Conservation (phyloP, 495 filamentous ascomycete species). For the Tuber aestivum region DNA sequence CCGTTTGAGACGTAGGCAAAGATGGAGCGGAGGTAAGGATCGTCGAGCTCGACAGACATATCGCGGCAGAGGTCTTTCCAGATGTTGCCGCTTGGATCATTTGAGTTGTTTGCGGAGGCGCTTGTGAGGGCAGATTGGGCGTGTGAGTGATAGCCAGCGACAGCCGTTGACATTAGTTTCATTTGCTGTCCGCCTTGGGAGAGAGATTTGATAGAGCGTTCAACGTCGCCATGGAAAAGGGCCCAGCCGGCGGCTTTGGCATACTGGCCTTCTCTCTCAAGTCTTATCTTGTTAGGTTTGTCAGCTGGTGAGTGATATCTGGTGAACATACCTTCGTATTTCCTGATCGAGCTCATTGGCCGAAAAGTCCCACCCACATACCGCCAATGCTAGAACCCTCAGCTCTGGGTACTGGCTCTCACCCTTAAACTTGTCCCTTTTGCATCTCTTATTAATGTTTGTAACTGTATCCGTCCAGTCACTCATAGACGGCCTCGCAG, state of each 20-base stretch:
- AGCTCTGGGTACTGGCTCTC: constrained; percentile 65
- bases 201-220: constrained; percentile 43
- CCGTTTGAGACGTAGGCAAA: constrained; percentile 87
- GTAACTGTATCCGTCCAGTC: constrained; percentile 51
- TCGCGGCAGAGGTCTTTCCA: constrained; percentile 46
- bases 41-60: constrained; percentile 61
- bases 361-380: constrained; percentile 66
- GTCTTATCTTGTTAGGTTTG: constrained; percentile 17
- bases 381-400: constrained; percentile 68
- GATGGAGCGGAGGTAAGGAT: constrained; percentile 84
- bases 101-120: neutral
- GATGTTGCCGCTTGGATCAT: constrained; percentile 22
- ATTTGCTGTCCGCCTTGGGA: constrained; percentile 36
- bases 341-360: constrained; percentile 53
- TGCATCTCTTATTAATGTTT: constrained; percentile 49
- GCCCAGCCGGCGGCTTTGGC: constrained; percentile 78
- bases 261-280: constrained; percentile 58
- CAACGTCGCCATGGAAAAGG: constrained; percentile 64
- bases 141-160: constrained; percentile 40
- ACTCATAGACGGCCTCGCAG: constrained; percentile 19
- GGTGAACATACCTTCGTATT: neutral
- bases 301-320: neutral
- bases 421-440: constrained; percentile 47
- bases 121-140: constrained; percentile 23
- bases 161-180: constrained; percentile 42